Evolutionary conservation across 2,329 filamentous ascomycete genomes (phyloP).

Genomic region (Cladobotryum mycophilum): DNA sequence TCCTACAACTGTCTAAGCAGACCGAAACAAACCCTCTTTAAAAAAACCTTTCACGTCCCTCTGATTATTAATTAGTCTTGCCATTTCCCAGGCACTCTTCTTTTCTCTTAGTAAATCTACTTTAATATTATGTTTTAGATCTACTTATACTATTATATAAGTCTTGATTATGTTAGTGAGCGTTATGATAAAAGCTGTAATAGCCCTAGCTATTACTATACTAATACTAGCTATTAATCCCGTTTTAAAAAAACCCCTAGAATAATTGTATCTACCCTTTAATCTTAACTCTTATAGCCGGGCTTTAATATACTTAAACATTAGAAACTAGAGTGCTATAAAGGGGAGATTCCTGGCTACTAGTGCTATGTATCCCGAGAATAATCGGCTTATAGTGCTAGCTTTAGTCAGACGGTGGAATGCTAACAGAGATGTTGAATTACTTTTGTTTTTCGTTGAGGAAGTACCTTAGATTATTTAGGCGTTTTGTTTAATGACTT

Average conservation of each 20-base stretch:
- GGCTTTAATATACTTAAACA: constrained; percentile 67
- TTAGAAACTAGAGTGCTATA: constrained; percentile 80
- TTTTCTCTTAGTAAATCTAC: constrained; percentile 21
- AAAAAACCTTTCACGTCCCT: constrained; percentile 70
- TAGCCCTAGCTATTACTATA: constrained; percentile 65
- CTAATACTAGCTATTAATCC: constrained; percentile 65
- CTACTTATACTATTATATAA: constrained; percentile 71
- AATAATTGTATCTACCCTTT: constrained; percentile 20
- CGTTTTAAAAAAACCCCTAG: constrained; percentile 51
- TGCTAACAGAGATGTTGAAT: constrained; percentile 42
- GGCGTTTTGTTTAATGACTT: constrained; percentile 90
- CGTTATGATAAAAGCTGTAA: constrained; percentile 77
- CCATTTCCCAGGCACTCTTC: constrained; percentile 51
- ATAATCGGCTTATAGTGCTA: constrained; percentile 47
- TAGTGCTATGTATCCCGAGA: constrained; percentile 71
- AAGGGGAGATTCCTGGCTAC: constrained; percentile 80
- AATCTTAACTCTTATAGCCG: constrained; percentile 38
- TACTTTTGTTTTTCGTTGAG: constrained; percentile 12
- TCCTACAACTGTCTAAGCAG: constrained; percentile 74
- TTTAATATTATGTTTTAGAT: constrained; percentile 18
- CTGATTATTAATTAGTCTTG: constrained; percentile 57
- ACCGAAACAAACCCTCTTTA: constrained; percentile 66
- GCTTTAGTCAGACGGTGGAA: constrained; percentile 47
- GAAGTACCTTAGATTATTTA: constrained; percentile 59
- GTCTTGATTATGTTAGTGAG: constrained; percentile 89